A percentile compares a stretch with the other conserved stretches of the same genome.
Evolutionary conservation across 2,329 filamentous ascomycete species (phyloP).

Genomic region (Cyclaneusma minus): DNA sequence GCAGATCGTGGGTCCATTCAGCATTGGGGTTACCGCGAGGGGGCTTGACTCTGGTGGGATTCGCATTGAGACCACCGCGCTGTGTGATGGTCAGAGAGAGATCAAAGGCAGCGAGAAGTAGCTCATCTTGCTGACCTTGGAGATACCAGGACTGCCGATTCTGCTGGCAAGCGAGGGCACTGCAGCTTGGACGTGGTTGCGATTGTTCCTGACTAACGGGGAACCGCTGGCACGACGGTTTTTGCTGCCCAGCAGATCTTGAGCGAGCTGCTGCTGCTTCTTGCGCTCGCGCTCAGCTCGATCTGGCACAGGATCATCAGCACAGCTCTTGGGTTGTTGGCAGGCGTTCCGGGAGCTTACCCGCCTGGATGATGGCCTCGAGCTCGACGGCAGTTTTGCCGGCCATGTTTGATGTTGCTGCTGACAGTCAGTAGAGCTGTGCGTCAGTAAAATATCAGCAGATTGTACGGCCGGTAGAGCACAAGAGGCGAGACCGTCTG

Average conservation of each 20-base stretch:
- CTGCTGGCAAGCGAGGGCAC: constrained; percentile 51
- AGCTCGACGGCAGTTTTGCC: constrained; percentile 16
- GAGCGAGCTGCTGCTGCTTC: constrained; percentile 55
- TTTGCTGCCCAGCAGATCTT: constrained; percentile 51
- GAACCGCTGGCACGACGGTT: constrained; percentile 39
- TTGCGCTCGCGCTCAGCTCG: constrained; percentile 42
- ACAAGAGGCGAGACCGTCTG: too few relatives aligned
- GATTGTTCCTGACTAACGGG: constrained; percentile 25
- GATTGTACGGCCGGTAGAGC: too few relatives aligned
- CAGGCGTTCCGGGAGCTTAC: constrained; percentile 7
- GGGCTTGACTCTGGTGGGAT: constrained; percentile 18
- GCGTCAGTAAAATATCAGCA: neutral
- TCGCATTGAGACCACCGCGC: constrained; percentile 1
- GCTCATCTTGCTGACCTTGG: constrained; percentile 13
- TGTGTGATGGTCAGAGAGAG: constrained; percentile 2
- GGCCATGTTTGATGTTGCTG: constrained; percentile 11
- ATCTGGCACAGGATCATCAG: neutral
- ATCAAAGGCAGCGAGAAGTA: neutral
- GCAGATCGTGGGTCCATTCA: constrained; percentile 59
- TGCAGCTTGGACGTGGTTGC: constrained; percentile 27
- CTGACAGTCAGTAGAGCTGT: neutral
- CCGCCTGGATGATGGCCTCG: constrained; percentile 17
- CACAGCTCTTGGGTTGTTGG: too few relatives aligned
- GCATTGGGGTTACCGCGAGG: constrained; percentile 42
- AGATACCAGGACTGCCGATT: constrained; percentile 34